Base-by-base conservation (phyloP, 2,329 filamentous ascomycete genomes). In the Colletotrichum sp. region DNA sequence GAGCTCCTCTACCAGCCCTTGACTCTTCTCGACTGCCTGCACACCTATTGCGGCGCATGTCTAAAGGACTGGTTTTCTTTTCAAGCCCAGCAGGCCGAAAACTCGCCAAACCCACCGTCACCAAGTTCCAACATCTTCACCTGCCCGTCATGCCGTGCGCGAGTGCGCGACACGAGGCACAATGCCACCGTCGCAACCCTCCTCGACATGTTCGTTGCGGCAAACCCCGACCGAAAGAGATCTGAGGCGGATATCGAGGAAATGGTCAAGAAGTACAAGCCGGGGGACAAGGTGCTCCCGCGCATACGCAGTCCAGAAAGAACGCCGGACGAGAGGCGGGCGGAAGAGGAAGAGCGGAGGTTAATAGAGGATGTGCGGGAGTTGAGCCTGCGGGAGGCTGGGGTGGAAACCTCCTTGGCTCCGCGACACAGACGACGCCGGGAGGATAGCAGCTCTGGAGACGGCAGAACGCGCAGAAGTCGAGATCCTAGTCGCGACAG, bases 1-100 rank as follows among this genome's bases (percentile, higher is more conserved):
- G 97, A 98, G 84, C 91, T 98, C 78, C 92, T 98, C 77, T 97
- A 95, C 86, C 95, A 97, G 84, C 96, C 96, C 38, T 90, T 98
- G 78, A 98, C 96, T 32, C 92, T 98, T 65, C 94, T 98, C 84
- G 95, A 98, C 87, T 98, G 96, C 83, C 91, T 98, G 59, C 96
- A 98, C 86, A 98, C 96, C 61, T 99, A 97, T 85, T 99, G 97
- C 87, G 97, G 96, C 78, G 94, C 95, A 52, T 99, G 97, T 82
- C 85, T 98, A 74, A 98, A 98, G 84, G 95, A 98, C 87, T 99
- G 97, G 97, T 99, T 98, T 83, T 87, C 89, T 77, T 97, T 92
- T 84, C 95, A 98, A 83, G 92, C 93, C 48, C 87, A 89, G 34
- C 88, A 89, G 16, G 90, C 90, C 58, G 90, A 89, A 77, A 86